These are phyloP conservation scores for Neurospora sp. DNA, from an alignment of 495 filamentous ascomycete genomes.

Conservation along the genomic window DNA sequence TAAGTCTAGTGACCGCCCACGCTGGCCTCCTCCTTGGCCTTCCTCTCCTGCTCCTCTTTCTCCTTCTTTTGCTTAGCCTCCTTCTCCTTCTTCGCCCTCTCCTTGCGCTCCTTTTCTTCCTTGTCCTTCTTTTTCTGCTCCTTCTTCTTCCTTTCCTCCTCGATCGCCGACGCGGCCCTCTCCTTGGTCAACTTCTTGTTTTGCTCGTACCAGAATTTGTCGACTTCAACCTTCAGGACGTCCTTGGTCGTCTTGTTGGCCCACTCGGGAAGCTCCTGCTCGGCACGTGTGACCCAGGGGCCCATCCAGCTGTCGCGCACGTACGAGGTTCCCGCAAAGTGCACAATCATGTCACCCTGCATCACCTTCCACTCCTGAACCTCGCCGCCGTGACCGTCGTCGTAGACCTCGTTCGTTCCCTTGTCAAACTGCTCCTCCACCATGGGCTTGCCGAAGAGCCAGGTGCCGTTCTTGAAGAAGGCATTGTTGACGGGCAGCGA, in stretches of 20 bases:
- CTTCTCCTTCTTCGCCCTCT: conserved; percentile 4
- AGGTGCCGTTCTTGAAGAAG: conserved; percentile 15
- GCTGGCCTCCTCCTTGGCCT: conserved; percentile 3
- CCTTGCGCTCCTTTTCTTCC: conserved; percentile 3
- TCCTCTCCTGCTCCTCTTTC: conserved; percentile 2
- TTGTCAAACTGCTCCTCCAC: conserved; percentile 12
- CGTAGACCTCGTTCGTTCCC: conserved; percentile 12
- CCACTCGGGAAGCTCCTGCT: conserved; percentile 14
- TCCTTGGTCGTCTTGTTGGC: conserved; percentile 11
- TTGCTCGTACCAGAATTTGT: conserved; percentile 8
- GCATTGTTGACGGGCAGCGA: conserved; percentile 21
- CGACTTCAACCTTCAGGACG: conserved; percentile 3
- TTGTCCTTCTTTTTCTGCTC: conserved; percentile 4
- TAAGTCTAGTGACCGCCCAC: background rate
- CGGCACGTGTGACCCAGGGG: conserved; percentile 15
- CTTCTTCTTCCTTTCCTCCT: conserved; percentile 1
- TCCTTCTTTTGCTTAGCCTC: conserved; percentile 2
- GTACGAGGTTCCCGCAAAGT: conserved; percentile 15
- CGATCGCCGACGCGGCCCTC: conserved; percentile 2
- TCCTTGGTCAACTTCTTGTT: conserved; percentile 2
- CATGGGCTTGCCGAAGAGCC: conserved; percentile 19
- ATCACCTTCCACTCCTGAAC: conserved; percentile 20
- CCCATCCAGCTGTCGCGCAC: conserved; percentile 21
- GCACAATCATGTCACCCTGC: conserved; percentile 17
- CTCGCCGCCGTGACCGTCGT: conserved; percentile 13